phyloP scores from a whole-genome alignment of 768 basidiomycete genomes.

The Infundibulicybe gibba region DNA sequence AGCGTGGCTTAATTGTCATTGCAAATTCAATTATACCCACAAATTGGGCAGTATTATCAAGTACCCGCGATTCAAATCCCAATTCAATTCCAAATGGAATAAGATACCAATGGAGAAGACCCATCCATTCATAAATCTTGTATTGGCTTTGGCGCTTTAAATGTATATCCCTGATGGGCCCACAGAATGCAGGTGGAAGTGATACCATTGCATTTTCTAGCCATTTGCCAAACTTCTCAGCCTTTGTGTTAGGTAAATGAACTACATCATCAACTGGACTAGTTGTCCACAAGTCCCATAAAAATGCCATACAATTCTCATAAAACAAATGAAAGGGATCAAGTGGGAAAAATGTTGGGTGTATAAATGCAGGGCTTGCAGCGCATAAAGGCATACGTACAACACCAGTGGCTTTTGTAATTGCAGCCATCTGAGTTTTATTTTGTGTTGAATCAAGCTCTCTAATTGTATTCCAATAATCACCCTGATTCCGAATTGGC shows the following conservation, averaged over 20 bases:
- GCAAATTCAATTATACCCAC: no score
- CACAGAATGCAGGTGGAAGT: conserved; percentile 11
- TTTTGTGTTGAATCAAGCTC: neutral
- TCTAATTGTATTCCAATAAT: neutral
- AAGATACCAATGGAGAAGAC: conserved; percentile 11
- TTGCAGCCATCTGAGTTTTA: neutral
- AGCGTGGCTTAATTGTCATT: no score
- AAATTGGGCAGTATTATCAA: neutral
- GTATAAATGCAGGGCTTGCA: no score
- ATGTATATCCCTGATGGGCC: conserved; percentile 7
- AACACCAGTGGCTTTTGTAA: conserved; percentile 8
- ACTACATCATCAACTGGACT: neutral
- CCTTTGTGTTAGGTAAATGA: conserved; percentile 7
- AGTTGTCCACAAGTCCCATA: conserved; percentile 15
- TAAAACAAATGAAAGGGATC: no score
- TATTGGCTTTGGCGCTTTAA: conserved; percentile 14
- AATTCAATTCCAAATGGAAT: conserved; percentile 11
- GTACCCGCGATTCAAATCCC: conserved; percentile 4
- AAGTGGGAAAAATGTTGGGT: no score
- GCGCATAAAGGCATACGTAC: conserved; percentile 8
- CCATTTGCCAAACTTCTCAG: conserved; percentile 6
- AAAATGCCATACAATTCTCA: no score
- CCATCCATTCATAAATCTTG: no score
- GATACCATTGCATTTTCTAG: conserved; percentile 7
- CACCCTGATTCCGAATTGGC: neutral